Base-by-base conservation (phyloP, 208 protist species). In the Wallacemonas sp. region DNA sequence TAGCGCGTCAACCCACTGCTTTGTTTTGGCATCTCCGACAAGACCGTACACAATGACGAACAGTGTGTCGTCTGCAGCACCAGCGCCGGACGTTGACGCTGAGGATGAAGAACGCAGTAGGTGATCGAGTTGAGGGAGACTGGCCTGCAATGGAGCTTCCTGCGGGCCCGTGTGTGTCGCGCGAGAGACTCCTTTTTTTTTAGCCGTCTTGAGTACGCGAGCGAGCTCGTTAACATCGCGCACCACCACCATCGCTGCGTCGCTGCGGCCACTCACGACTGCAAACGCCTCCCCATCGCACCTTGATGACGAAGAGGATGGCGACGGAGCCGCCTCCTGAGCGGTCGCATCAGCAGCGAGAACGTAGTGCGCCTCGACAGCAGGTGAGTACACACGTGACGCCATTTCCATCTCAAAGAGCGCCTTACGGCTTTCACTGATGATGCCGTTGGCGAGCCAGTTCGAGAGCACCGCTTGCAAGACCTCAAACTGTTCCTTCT, bases 341-440 rank as follows among this genome's bases (percentile, higher is more conserved):
- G 24, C 5, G 19, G n/a, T 23, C 6, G 78, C 65, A 26, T 32
- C 70, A 5, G 70, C 64, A 0, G 77, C 69, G n/a, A 88, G 70
- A 16, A 72, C 54, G 70, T 84, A 83, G 61, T 92, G 86, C 34
- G 81, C 80, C 52, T 82, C 82, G 27, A 92, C 82, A 0, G 72
- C 75, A 2, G 86, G 86, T 2, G 86, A 87, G 64, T 85, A 79
- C 26, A 81, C 33, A 8, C 86, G 79, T 0, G 80, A 49, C 0
- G 79, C 77, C 64, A 89, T 80, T 58, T 87, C 80, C 44, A 76
- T 57, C 43, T 47, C 71, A 26, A 83, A 69, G 11, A 89, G 41
- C 11, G 41, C 72, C 38, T 47, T 62, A 23, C 33, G 38, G 39
- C 14, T 68, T n/a, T 8, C 36, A 26, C 11, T 63, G 24, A 63